Percentiles rank a stretch among this genome's conserved stretches.
phyloP scores from a whole-genome alignment of 2,329 filamentous ascomycete genomes.

The Neonectria faginata region DNA sequence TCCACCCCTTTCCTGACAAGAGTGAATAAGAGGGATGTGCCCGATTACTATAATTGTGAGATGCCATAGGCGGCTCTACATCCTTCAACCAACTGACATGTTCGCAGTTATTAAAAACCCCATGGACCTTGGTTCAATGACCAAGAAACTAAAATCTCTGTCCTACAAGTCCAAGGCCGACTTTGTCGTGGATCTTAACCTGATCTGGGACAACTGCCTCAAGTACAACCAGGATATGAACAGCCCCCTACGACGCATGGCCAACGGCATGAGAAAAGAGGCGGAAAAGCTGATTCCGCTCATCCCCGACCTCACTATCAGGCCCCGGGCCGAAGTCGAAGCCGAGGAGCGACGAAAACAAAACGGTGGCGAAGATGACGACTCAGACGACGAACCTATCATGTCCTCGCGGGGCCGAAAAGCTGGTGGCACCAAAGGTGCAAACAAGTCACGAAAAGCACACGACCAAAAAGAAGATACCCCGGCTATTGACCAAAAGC shows the following conservation, averaged over 20 bases:
- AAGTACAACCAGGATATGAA: slow-evolving; percentile 93
- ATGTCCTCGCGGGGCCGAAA: slow-evolving; percentile 97
- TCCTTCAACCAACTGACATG: slow-evolving; percentile 38
- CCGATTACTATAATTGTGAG: slow-evolving; percentile 93
- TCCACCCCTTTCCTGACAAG: slow-evolving; percentile 94
- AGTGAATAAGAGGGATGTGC: slow-evolving; percentile 96
- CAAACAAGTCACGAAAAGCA: slow-evolving; percentile 81
- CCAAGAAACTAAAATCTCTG: slow-evolving; percentile 90
- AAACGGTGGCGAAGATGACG: slow-evolving; percentile 85
- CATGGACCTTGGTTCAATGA: slow-evolving; percentile 98
- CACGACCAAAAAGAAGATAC: slow-evolving; percentile 83
- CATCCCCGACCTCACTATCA: slow-evolving; percentile 91
- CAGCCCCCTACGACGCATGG: slow-evolving; percentile 90
- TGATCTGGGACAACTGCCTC: slow-evolving; percentile 98
- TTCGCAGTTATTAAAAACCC: slow-evolving; percentile 87
- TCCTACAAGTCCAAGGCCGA: slow-evolving; percentile 91
- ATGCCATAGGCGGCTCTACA: slow-evolving; percentile 32
- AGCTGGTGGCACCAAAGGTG: slow-evolving; percentile 76
- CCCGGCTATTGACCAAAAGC: slow-evolving; percentile 80
- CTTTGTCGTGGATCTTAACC: slow-evolving; percentile 90
- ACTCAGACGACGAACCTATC: slow-evolving; percentile 97
- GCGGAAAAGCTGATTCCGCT: slow-evolving; percentile 95
- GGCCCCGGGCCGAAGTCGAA: slow-evolving; percentile 93
- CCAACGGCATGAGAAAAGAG: slow-evolving; percentile 95
- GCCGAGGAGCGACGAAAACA: slow-evolving; percentile 87